Evolutionary conservation across 2,329 filamentous ascomycete genomes (phyloP).

Genomic region (Colletotrichum chlorophyti): DNA sequence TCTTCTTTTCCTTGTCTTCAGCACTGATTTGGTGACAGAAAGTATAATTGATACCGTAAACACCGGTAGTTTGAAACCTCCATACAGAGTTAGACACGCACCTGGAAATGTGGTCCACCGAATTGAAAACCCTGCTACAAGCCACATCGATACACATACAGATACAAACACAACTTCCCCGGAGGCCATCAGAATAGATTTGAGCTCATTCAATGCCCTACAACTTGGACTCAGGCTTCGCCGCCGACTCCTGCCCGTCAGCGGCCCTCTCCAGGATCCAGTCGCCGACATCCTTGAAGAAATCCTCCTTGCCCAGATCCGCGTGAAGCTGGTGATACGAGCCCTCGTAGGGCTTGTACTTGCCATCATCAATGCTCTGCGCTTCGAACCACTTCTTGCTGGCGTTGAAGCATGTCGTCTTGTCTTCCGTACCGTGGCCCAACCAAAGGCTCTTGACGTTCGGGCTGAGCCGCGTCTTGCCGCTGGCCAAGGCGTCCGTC

Average conservation of each 20-base stretch:
- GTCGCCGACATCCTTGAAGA: slow-evolving; percentile 64
- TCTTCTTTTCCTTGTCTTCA: no score
- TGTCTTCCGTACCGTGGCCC: slow-evolving; percentile 79
- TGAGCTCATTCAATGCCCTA: slow-evolving; percentile 29
- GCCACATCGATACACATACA: no score
- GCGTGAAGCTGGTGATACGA: slow-evolving; percentile 79
- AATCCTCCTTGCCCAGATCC: slow-evolving; percentile 61
- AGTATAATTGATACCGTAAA: no score
- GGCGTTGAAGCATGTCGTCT: slow-evolving; percentile 69
- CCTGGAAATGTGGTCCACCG: no score
- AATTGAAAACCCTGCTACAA: no score
- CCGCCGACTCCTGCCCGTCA: slow-evolving; percentile 30
- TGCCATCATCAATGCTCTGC: slow-evolving; percentile 69
- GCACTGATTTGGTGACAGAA: no score
- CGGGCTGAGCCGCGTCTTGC: slow-evolving; percentile 57
- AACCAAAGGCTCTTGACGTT: slow-evolving; percentile 72
- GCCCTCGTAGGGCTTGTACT: slow-evolving; percentile 76
- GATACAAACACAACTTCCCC: not conserved
- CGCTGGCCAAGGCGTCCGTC: slow-evolving; percentile 64
- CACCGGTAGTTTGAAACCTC: no score
- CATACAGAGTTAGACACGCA: no score
- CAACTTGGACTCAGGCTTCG: slow-evolving; percentile 44
- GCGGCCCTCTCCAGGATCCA: slow-evolving; percentile 65
- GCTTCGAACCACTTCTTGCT: slow-evolving; percentile 69
- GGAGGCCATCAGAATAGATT: not conserved